A percentile compares a stretch with the other conserved stretches of the same genome.
Conservation (phyloP, 768 basidiomycete species). For the Hygrophorus pudorinus region DNA sequence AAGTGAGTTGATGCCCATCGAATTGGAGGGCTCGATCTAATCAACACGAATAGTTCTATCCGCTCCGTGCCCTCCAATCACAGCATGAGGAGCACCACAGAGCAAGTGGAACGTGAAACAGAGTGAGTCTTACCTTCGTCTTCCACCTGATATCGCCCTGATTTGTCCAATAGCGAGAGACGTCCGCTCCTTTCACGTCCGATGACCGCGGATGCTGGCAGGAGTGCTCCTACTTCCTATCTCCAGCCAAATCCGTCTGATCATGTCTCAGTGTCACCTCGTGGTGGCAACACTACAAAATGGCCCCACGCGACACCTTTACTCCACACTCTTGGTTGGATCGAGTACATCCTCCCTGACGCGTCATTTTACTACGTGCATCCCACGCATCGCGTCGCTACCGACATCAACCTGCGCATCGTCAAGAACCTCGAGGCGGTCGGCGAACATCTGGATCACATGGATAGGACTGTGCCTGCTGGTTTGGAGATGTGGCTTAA, state of each 20-base stretch:
- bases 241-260: constrained; percentile 16
- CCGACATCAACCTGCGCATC: constrained; percentile 58
- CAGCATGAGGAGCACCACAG: constrained; percentile 10
- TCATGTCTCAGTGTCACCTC: constrained; percentile 16
- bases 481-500: constrained; percentile 58
- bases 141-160: too few species aligned
- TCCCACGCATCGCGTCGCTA: constrained; percentile 48
- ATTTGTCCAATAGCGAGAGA: constrained; percentile 32
- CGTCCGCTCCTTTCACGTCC: constrained; percentile 38
- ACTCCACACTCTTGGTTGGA: constrained; percentile 58
- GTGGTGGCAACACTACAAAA: constrained; percentile 11
- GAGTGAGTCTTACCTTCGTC: constrained; percentile 17
- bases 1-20: constrained; percentile 15
- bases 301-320: constrained; percentile 20
- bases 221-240: constrained; percentile 14
- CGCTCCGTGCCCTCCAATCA: constrained; percentile 15
- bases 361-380: constrained; percentile 63
- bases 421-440: constrained; percentile 40
- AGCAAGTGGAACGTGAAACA: constrained; percentile 13
- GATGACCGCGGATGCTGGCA: constrained; percentile 15
- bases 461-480: constrained; percentile 20
- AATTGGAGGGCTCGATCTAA: not conserved
- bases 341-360: constrained; percentile 68
- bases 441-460: constrained; percentile 34
- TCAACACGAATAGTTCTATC: constrained; percentile 11